Evolutionary conservation across 2,329 filamentous ascomycete species (phyloP).

Genomic region (Fonsecaea nubica): DNA sequence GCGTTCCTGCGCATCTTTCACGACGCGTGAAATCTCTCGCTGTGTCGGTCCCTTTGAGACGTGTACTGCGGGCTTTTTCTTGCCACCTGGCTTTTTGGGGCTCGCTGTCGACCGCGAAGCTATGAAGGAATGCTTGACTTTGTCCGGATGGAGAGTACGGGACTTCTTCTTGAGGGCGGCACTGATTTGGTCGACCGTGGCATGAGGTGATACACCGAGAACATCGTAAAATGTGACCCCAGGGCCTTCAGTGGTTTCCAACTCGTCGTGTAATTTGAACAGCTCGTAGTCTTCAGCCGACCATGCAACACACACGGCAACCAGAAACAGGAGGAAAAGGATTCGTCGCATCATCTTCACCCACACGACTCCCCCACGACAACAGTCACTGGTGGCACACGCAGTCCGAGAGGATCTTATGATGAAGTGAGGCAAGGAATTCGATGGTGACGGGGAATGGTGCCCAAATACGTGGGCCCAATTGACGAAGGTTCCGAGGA

Average conservation of each 20-base stretch:
- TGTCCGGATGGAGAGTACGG: slow-evolving; percentile 86
- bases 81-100: slow-evolving; percentile 58
- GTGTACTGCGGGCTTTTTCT: slow-evolving; percentile 66
- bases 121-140: slow-evolving; percentile 83
- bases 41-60: slow-evolving; percentile 74
- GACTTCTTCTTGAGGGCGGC: slow-evolving; percentile 93
- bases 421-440: slow-evolving; percentile 23
- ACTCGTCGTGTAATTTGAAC: slow-evolving; percentile 91
- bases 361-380: slow-evolving; percentile 17
- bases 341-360: slow-evolving; percentile 72
- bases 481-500: slow-evolving; percentile 27
- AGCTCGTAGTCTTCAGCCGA: slow-evolving; percentile 97
- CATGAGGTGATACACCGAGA: slow-evolving; percentile 74
- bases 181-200: slow-evolving; percentile 85
- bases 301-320: slow-evolving; percentile 69
- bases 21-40: slow-evolving; percentile 75
- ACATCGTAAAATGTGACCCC: slow-evolving; percentile 93
- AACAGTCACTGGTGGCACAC: slow-evolving; percentile 7
- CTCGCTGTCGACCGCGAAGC: slow-evolving; percentile 68
- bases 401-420: background rate
- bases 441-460: slow-evolving; percentile 24
- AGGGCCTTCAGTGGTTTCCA: slow-evolving; percentile 74
- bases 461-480: slow-evolving; percentile 37
- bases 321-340: slow-evolving; percentile 69
- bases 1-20: slow-evolving; percentile 81